phyloP scores from a whole-genome alignment of 768 basidiomycete genomes.

The Amanita pseudoporphyria region DNA sequence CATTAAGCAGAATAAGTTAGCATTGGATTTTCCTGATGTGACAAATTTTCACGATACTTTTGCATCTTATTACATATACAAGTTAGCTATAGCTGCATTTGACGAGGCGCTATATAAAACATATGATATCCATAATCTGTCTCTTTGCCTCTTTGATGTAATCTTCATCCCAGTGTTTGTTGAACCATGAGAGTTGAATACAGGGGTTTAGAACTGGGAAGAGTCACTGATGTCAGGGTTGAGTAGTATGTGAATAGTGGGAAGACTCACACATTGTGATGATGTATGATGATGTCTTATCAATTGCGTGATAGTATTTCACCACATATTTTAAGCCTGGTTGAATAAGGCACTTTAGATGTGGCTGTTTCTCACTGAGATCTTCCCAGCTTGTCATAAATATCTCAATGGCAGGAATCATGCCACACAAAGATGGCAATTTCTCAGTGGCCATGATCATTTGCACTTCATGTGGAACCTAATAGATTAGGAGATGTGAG shows the following conservation, averaged over 20 bases:
- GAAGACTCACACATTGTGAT: constrained; percentile 10
- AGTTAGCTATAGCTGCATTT: neutral
- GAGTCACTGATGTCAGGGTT: too few species aligned
- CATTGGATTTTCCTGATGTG: too few species aligned
- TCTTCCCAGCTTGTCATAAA: constrained; percentile 9
- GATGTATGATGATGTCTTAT: too few species aligned
- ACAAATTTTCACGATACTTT: constrained; percentile 1
- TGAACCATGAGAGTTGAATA: too few species aligned
- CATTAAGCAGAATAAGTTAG: too few species aligned
- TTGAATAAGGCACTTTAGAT: too few species aligned
- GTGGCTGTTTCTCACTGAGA: neutral
- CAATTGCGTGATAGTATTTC: constrained; percentile 11
- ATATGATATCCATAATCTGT: constrained; percentile 10
- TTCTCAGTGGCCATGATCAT: constrained; percentile 7
- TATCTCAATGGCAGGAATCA: constrained; percentile 10
- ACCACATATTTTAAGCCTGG: constrained; percentile 1
- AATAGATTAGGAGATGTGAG: neutral
- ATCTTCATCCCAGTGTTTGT: constrained; percentile 11
- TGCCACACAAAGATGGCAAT: constrained; percentile 6
- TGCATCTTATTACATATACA: constrained; percentile 10
- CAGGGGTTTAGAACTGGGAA: constrained; percentile 12
- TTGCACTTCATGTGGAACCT: too few species aligned
- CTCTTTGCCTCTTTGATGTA: constrained; percentile 8
- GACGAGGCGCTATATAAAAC: constrained; percentile 3
- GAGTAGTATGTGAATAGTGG: too few species aligned